Evolutionary conservation across 352 stramenopile genomes (phyloP).

Genomic region (Globisporangium canariense): DNA sequence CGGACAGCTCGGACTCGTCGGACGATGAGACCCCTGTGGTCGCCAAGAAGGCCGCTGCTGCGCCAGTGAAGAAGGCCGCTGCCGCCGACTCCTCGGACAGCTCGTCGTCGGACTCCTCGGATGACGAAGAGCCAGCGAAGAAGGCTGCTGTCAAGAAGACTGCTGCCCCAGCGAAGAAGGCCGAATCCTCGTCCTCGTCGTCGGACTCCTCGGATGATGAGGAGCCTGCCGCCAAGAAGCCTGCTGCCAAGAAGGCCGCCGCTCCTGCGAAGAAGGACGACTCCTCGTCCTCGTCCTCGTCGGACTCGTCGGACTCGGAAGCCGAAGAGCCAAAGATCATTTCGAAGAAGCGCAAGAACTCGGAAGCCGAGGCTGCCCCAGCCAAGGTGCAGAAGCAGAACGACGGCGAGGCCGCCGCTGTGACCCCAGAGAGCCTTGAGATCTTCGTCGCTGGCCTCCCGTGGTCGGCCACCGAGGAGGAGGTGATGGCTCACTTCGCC

Average conservation of each 20-base stretch:
- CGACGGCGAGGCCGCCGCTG: conserved; percentile 57
- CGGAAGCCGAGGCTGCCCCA: conserved; percentile 52
- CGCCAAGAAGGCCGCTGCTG: conserved; percentile 32
- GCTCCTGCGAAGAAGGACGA: conserved; percentile 38
- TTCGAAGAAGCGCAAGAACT: conserved; percentile 85
- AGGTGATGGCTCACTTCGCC: conserved; percentile 94
- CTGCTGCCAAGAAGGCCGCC: conserved; percentile 21
- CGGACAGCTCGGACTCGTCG: conserved; percentile 27
- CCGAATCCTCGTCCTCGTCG: conserved; percentile 22
- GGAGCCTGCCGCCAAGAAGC: conserved; percentile 35
- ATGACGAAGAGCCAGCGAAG: conserved; percentile 49
- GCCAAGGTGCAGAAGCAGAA: conserved; percentile 76
- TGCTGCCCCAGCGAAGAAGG: conserved; percentile 34
- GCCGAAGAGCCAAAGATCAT: conserved; percentile 61
- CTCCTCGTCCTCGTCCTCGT: conserved; percentile 29
- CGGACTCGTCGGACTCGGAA: conserved; percentile 37
- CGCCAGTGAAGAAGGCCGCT: conserved; percentile 23
- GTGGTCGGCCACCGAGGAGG: conserved; percentile 93
- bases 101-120: conserved; percentile 49
- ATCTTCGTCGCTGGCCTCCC: conserved; percentile 94
- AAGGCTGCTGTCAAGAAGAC: conserved; percentile 29
- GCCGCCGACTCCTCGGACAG: conserved; percentile 20
- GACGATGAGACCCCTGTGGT: conserved; percentile 28
- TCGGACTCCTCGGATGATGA: conserved; percentile 65
- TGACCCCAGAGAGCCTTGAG: conserved; percentile 51